Evolutionary conservation across 768 basidiomycete species (phyloP), one percentile per base, ranked within the genome.

Genomic region (Lactarius deliciosus): DNA sequence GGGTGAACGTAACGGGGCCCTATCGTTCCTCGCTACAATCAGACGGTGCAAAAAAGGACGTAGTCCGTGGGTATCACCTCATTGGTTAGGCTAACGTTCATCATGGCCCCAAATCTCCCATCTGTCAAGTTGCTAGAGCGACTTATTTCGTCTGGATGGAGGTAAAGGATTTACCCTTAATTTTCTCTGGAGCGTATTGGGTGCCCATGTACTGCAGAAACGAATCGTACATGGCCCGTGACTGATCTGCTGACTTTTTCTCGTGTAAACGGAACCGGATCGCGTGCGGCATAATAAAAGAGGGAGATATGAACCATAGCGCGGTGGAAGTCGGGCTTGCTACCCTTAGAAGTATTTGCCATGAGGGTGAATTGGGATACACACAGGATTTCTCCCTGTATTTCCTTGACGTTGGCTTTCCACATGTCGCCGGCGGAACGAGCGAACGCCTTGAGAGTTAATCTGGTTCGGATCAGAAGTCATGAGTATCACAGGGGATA

Each of bases 81-180:
- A 74, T 98, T 98, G 25, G 84, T 89, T 64, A 96, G 77, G 68
- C 81, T 85, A 61, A 98, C 92, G 64, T 87, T 84, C 95, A 98
- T 98, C 95, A 96, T 96, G 5, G 94, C 95, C 38, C 94, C 94
- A 74, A 98, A 97, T 70, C 80, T 82, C n/a, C 95, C 95, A 75
- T 98, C 95, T 96, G 68, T 64, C 41, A 60, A 30, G 22, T 60
- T 38, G 66, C 57, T 47, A 57, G 63, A 57, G 64, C 73, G 56
- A 72, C 40, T 16, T 1, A 68, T 38, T 65, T 60, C 60, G 34
- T 54, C 63, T 55, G 7, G 6, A 36, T 41, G 34, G 64, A 40
- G 13, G n/a, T 60, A 34, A 36, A 59, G 40, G 25, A 70, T 80
- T 40, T 57, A 91, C 94, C 94, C 82, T 92, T 82, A 70, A 97